Evolutionary conservation across 1,284 basidiomycete genomes (phyloP).

Genomic region (Sporisorium scitamineum): DNA sequence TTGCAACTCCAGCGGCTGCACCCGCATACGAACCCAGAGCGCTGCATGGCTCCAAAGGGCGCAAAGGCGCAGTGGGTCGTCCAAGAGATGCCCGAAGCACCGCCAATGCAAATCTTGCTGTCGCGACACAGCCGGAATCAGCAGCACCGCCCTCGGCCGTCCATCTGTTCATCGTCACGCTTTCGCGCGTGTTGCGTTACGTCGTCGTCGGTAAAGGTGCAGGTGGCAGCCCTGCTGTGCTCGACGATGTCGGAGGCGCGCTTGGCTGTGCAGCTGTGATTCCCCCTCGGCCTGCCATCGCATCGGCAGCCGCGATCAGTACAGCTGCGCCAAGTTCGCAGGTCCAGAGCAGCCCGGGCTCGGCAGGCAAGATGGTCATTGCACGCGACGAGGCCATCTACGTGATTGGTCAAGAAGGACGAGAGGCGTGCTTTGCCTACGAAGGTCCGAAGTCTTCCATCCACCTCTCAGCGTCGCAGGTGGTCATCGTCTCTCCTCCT

Average conservation of each 20-base stretch:
- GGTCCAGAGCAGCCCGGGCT: constrained; percentile 61
- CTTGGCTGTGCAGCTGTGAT: constrained; percentile 80
- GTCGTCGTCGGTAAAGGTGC: constrained; percentile 83
- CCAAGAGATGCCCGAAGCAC: constrained; percentile 25
- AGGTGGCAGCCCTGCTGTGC: constrained; percentile 74
- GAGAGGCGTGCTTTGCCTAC: constrained; percentile 83
- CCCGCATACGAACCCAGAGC: constrained; percentile 36
- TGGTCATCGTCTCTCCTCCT: constrained; percentile 86
- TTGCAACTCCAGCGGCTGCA: background rate
- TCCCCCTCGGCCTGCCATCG: constrained; percentile 15
- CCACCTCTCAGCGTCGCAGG: constrained; percentile 52
- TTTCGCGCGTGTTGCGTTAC: constrained; percentile 81
- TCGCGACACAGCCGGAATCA: constrained; percentile 8
- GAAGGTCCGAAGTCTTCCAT: constrained; percentile 64
- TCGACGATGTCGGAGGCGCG: constrained; percentile 87
- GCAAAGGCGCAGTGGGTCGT: constrained; percentile 37
- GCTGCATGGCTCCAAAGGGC: constrained; percentile 37
- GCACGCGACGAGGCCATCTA: constrained; percentile 94
- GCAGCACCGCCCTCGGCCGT: constrained; percentile 69
- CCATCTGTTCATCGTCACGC: constrained; percentile 88
- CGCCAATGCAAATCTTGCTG: background rate
- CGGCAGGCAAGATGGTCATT: constrained; percentile 80
- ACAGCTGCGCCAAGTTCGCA: background rate
- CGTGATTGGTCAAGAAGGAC: constrained; percentile 82
- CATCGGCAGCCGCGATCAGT: background rate